These are phyloP conservation scores for Ceratobasidium sp. DNA, from an alignment of 1,284 basidiomycete genomes.

Conservation along the genomic window DNA sequence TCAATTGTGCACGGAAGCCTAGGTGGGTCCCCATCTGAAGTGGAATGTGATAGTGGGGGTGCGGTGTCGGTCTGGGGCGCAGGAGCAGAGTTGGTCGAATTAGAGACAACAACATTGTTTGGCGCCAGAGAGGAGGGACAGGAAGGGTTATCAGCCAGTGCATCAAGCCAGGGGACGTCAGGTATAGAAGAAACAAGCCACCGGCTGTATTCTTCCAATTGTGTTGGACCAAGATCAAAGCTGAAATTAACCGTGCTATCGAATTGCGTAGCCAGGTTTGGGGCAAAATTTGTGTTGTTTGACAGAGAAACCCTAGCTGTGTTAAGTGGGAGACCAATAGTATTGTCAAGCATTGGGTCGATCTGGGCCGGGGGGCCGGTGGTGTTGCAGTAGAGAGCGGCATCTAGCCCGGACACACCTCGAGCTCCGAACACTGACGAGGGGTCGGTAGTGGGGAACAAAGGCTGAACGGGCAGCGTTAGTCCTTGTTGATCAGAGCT, in stretches of 20 bases:
- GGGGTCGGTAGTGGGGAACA: neutral
- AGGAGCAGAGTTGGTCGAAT: neutral
- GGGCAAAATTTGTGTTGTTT: neutral
- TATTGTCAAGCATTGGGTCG: neutral
- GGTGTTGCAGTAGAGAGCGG: neutral
- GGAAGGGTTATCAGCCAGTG: neutral
- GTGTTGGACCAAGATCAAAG: no score
- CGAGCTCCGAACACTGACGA: neutral
- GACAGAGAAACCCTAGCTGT: neutral
- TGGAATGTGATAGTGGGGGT: neutral
- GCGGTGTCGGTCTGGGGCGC: no score
- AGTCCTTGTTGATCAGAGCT: neutral
- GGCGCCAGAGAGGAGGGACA: neutral
- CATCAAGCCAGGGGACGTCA: neutral
- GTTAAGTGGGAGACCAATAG: neutral
- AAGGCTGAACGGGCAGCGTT: neutral
- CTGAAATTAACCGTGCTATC: neutral
- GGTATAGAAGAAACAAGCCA: neutral
- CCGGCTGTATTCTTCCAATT: neutral
- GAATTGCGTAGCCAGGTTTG: neutral
- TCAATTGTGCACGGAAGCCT: conserved; percentile 12
- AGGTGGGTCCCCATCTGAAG: neutral
- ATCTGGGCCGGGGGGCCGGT: neutral
- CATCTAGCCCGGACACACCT: neutral
- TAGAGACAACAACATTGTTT: neutral